Evolutionary conservation across 495 filamentous ascomycete genomes (phyloP).

Genomic region (Staphylotrichum tortipilum): DNA sequence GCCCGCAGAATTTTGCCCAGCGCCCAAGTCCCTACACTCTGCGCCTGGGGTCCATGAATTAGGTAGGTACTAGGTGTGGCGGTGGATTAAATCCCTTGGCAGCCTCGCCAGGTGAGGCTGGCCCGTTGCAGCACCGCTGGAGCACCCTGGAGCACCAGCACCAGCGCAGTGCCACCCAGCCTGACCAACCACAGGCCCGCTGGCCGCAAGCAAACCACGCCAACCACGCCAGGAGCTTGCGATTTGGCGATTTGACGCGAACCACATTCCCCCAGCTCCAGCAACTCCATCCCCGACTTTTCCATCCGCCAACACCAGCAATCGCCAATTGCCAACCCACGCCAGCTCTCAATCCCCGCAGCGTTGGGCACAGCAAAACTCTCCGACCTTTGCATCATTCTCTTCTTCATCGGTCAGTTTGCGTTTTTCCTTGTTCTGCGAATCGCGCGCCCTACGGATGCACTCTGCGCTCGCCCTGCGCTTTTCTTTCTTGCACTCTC

Average conservation of each 20-base stretch:
- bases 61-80: too few relatives aligned
- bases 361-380: too few relatives aligned
- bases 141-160: too few relatives aligned
- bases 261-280: conserved; percentile 1
- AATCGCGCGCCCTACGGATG: too few relatives aligned
- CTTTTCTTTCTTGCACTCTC: conserved; percentile 1
- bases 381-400: too few relatives aligned
- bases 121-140: not conserved
- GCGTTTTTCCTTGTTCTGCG: not conserved
- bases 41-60: too few relatives aligned
- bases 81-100: conserved; percentile 13
- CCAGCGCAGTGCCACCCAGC: too few relatives aligned
- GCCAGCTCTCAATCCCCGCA: too few relatives aligned
- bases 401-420: conserved; percentile 1
- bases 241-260: conserved; percentile 21
- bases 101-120: conserved; percentile 18
- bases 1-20: not conserved
- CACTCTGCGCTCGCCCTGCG: not conserved
- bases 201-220: not conserved
- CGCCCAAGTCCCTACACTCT: not conserved
- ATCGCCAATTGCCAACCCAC: conserved; percentile 5
- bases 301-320: too few relatives aligned
- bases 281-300: too few relatives aligned
- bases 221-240: conserved; percentile 10
- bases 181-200: too few relatives aligned